phyloP scores from a whole-genome alignment of 2,329 filamentous ascomycete genomes.

The Sporothrix variecibatus region DNA sequence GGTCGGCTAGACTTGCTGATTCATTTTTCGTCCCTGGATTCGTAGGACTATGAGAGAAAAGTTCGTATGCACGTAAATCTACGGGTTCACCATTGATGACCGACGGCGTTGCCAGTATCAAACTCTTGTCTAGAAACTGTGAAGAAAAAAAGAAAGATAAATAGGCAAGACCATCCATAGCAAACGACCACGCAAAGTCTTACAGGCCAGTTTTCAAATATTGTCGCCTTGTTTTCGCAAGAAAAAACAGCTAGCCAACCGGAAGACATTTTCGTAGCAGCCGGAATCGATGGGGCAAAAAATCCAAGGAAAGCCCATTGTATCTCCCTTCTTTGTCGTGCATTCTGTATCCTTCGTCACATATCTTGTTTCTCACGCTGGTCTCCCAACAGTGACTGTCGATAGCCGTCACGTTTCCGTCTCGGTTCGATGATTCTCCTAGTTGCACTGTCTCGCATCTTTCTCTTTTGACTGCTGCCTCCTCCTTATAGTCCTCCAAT shows the following conservation, averaged over 20 bases:
- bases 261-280: conserved; percentile 8
- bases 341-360: background rate
- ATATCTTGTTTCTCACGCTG: background rate
- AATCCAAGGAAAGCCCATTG: background rate
- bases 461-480: background rate
- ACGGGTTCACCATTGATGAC: background rate
- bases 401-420: conserved; percentile 17
- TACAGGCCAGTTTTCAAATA: background rate
- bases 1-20: background rate
- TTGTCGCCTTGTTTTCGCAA: conserved; percentile 19
- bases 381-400: conserved; percentile 16
- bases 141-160: background rate
- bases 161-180: background rate
- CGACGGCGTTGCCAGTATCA: background rate
- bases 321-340: background rate
- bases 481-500: background rate
- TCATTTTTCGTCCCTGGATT: background rate
- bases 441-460: background rate
- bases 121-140: background rate
- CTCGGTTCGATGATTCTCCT: background rate
- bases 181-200: background rate
- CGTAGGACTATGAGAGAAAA: no score
- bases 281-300: conserved; percentile 7
- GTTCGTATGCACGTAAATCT: background rate
- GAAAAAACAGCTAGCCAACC: conserved; percentile 21